Evolutionary conservation across 208 protist genomes (phyloP).

Genomic region (Crithidia acanthocephali): DNA sequence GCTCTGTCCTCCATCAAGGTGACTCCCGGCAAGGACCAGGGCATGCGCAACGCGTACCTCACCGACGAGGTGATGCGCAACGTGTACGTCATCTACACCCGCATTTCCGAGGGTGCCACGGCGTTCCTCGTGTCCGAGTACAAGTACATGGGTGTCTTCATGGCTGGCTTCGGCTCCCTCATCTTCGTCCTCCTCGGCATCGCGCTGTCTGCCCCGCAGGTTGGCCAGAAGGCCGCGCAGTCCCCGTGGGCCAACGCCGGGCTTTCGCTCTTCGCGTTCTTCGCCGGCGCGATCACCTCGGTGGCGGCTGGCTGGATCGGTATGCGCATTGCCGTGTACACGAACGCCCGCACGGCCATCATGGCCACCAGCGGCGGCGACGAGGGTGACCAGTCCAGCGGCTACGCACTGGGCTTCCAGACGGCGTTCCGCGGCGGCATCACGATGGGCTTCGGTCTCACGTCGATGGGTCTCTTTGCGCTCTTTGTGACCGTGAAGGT

Average conservation of each 20-base stretch:
- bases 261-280: constrained; percentile 72
- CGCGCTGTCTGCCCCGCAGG: constrained; percentile 52
- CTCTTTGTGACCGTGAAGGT: constrained; percentile 82
- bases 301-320: constrained; percentile 87
- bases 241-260: constrained; percentile 66
- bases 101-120: constrained; percentile 78
- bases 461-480: constrained; percentile 78
- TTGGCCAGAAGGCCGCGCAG: constrained; percentile 25
- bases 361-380: constrained; percentile 75
- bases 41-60: constrained; percentile 68
- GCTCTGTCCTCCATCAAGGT: constrained; percentile 62
- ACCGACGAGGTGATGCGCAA: constrained; percentile 89
- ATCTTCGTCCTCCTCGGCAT: constrained; percentile 83
- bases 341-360: constrained; percentile 84
- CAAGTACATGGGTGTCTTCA: constrained; percentile 89
- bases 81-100: constrained; percentile 81
- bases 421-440: constrained; percentile 89
- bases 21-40: constrained; percentile 61
- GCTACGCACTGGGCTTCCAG: constrained; percentile 75
- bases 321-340: constrained; percentile 92
- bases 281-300: constrained; percentile 77
- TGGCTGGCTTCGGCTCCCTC: constrained; percentile 71
- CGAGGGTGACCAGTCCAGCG: constrained; percentile 52
- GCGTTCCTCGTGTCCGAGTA: constrained; percentile 86
- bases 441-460: constrained; percentile 90